Evolutionary conservation across 2,329 filamentous ascomycete genomes (phyloP), one percentile per base, ranked within the genome.

Genomic region (Zymoseptoria passerinii): DNA sequence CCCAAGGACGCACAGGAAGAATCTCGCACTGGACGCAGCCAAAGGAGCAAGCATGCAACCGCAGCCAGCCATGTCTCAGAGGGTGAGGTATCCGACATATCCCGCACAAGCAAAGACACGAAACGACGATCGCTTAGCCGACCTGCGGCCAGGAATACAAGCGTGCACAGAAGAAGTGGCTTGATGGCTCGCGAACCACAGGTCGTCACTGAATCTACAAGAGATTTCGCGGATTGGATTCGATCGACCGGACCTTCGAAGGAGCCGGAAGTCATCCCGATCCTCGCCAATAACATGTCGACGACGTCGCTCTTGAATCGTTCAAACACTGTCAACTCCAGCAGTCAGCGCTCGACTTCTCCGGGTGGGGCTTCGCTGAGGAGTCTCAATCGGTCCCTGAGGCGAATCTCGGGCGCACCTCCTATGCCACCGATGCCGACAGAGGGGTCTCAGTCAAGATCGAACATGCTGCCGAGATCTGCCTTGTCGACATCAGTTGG

Each of bases 191-290:
- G 91, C 62, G 91, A 96, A 64, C 85, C 90, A 1, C 82, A 87
- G 61, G 78, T 88, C 8, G 80, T 84, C 8, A 78, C 80, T 4
- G 88, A 92, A 61, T 90, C 90, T 0, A 83, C 87, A 8, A 80
- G 85, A 51, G 92, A 96, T 67, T 90, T 96, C 75, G 89, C 90
- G 20, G 88, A 95, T 59, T 96, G 96, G 71, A 90, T 95, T 67
- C 87, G 90, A 60, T 89, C 88, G 0, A 95, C 90, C 28, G 90
- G 90, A 1, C 88, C 92, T 66, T 58, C 67, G 63, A 59, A 66
- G 53, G 70, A 72, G 58, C 64, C 59, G 52, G 60, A 62, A 40
- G 56, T 58, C 50, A 53, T 56, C 20, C 62, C 64, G 20, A 57
- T 67, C 49, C 52, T 63, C 53, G 28, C 50, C 35, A 64, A 58